phyloP scores from a whole-genome alignment of 352 stramenopile genomes.

The Globisporangium middletonii region DNA sequence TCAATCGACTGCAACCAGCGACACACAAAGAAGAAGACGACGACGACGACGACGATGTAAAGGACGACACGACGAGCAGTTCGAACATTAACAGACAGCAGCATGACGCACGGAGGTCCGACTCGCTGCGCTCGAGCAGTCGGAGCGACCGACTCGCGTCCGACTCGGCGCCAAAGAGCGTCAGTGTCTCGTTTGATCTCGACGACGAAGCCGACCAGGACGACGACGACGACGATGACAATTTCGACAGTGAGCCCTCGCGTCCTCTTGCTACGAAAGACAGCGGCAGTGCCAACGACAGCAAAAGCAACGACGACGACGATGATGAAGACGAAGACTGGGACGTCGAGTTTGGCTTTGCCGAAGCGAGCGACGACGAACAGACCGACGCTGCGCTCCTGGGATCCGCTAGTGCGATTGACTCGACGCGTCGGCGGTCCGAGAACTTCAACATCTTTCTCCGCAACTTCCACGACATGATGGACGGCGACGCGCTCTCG shows the following conservation, averaged over 20 bases:
- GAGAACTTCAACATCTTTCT: slow-evolving; percentile 86
- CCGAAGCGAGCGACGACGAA: slow-evolving; percentile 32
- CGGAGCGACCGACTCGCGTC: background rate
- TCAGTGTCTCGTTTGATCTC: background rate
- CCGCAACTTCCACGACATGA: slow-evolving; percentile 68
- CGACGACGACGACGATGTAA: no score
- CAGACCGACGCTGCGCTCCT: slow-evolving; percentile 15
- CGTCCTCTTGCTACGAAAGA: no score
- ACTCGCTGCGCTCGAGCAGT: background rate
- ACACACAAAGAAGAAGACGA: no score
- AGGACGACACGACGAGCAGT: no score
- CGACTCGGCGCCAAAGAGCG: background rate
- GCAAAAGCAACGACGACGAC: slow-evolving; percentile 8
- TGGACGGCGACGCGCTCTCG: slow-evolving; percentile 59
- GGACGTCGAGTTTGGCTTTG: slow-evolving; percentile 79
- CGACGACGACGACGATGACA: background rate
- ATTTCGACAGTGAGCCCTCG: no score
- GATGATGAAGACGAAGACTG: slow-evolving; percentile 60
- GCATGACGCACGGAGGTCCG: no score
- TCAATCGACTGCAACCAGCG: no score
- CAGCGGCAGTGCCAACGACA: background rate
- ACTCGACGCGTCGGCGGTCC: slow-evolving; percentile 45
- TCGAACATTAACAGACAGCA: no score
- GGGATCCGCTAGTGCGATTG: slow-evolving; percentile 34
- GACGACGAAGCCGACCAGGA: background rate